Percentiles rank a stretch among this genome's conserved stretches.
phyloP scores from a whole-genome alignment of 2,329 filamentous ascomycete species.

The Arthroderma sp. region DNA sequence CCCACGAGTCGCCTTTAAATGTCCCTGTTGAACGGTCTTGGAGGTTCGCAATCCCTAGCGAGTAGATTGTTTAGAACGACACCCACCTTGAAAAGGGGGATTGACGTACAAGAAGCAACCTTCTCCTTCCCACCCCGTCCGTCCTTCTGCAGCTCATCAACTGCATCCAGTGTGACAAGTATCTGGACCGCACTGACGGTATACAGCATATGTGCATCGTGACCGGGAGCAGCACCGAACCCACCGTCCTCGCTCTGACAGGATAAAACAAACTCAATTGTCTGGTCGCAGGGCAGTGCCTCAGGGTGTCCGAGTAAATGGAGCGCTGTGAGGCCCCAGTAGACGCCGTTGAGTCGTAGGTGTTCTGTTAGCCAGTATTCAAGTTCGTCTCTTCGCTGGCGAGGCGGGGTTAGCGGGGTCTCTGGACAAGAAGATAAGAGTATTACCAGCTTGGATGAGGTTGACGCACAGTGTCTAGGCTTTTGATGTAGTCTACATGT shows the following conservation, averaged over 20 bases:
- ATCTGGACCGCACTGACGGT: slow-evolving; percentile 94
- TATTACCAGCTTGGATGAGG: slow-evolving; percentile 8
- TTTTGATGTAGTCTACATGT: slow-evolving; percentile 88
- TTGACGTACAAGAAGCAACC: slow-evolving; percentile 62
- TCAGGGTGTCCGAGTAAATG: slow-evolving; percentile 73
- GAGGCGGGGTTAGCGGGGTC: not conserved
- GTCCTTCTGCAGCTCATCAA: slow-evolving; percentile 65
- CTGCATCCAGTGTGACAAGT: slow-evolving; percentile 70
- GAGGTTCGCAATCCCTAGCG: slow-evolving; percentile 60
- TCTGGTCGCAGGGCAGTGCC: slow-evolving; percentile 64
- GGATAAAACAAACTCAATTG: slow-evolving; percentile 89
- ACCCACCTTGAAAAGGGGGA: slow-evolving; percentile 6
- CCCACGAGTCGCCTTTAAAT: slow-evolving; percentile 92
- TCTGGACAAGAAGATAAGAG: slow-evolving; percentile 12
- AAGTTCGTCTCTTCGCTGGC: slow-evolving; percentile 74
- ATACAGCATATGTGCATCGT: slow-evolving; percentile 93
- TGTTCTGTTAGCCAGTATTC: slow-evolving; percentile 98
- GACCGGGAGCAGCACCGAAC: slow-evolving; percentile 84
- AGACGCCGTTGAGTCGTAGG: slow-evolving; percentile 84
- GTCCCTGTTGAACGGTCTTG: slow-evolving; percentile 74
- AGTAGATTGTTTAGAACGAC: slow-evolving; percentile 14
- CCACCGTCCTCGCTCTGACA: slow-evolving; percentile 82
- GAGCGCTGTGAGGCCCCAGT: slow-evolving; percentile 86
- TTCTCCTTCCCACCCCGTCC: slow-evolving; percentile 55
- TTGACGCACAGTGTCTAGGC: slow-evolving; percentile 62